Conservation (phyloP, 2,329 filamentous ascomycete genomes). For the Pseudocercospora ulei region DNA sequence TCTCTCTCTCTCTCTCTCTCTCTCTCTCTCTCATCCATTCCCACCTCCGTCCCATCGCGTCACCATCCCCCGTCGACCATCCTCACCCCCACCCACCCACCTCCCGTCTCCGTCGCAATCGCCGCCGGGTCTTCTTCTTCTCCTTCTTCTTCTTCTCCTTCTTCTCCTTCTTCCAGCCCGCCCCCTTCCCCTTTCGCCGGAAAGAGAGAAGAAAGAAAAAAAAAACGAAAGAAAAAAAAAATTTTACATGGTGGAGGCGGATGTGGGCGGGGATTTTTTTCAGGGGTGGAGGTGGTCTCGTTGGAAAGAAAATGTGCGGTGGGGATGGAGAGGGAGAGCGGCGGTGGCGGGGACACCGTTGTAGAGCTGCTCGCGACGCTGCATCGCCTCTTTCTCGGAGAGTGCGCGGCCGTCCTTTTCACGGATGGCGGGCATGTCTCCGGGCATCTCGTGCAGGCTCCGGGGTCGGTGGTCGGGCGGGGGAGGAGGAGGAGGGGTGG, state of each 20-base stretch:
- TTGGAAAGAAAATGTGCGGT: constrained; percentile 26
- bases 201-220: background rate
- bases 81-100: no score
- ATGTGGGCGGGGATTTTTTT: no score
- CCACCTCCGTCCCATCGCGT: no score
- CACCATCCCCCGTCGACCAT: constrained; percentile 37
- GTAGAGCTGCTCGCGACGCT: constrained; percentile 39
- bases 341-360: constrained; percentile 37
- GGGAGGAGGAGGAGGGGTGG: constrained; percentile 13
- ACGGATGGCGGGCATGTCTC: constrained; percentile 47
- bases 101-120: constrained; percentile 34
- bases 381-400: constrained; percentile 43
- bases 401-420: constrained; percentile 42
- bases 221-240: background rate
- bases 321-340: no score
- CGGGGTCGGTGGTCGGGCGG: constrained; percentile 26
- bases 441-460: constrained; percentile 44
- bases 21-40: background rate
- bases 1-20: no score
- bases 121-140: constrained; percentile 40
- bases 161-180: constrained; percentile 38
- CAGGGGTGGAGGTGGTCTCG: no score
- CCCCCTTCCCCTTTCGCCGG: background rate
- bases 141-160: constrained; percentile 42
- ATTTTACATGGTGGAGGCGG: no score